Evolutionary conservation across 495 filamentous ascomycete genomes (phyloP), one percentile per base, ranked within the genome.

Genomic region (Aspergillus hancockii): DNA sequence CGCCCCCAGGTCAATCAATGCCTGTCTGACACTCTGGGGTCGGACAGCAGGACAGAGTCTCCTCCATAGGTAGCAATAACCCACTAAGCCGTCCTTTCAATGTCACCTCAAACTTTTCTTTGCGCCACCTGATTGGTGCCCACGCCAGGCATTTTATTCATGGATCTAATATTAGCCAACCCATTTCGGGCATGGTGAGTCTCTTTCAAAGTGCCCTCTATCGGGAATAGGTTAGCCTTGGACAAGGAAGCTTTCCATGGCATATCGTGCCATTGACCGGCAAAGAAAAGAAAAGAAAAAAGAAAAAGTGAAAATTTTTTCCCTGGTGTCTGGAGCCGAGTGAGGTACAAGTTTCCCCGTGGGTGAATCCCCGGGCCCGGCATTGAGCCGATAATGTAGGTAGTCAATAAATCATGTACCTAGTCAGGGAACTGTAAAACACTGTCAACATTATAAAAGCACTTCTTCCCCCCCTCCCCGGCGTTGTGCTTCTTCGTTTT

Each of bases 341-440:
- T 56, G 32, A 21, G 6, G 30, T 45, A 10, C 28, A 28, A 34
- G 40, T 46, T 59, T 59, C 63, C 63, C 63, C 60, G 60, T 66
- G 63, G 60, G 63, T 46, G 45, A 58, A 49, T 23, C 63, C 60
- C 52, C 55, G 63, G 22, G 14, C 54, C 57, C 61, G 57, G 49
- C 22, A 19, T 47, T 54, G 28, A 47, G 57, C 61, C 58, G 62
- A 64, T 46, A 8, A n/a, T n/a, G n/a, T n/a, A n/a, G n/a, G n/a
- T n/a, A n/a, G n/a, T n/a, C n/a, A 28, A 28, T 28, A 28, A 28
- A 28, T 28, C 25, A 28, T n/a, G n/a, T n/a, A 28, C 7, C 3
- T 28, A 28, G 8, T 30, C 49, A 19, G 30, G 49, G 28, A 41
- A 8, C 13, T 41, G 38, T 41, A 16, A n/a, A n/a, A 41, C 38